Evolutionary conservation across 257 asterid species (phyloP).

Genomic region (Capsicum pubescens): DNA sequence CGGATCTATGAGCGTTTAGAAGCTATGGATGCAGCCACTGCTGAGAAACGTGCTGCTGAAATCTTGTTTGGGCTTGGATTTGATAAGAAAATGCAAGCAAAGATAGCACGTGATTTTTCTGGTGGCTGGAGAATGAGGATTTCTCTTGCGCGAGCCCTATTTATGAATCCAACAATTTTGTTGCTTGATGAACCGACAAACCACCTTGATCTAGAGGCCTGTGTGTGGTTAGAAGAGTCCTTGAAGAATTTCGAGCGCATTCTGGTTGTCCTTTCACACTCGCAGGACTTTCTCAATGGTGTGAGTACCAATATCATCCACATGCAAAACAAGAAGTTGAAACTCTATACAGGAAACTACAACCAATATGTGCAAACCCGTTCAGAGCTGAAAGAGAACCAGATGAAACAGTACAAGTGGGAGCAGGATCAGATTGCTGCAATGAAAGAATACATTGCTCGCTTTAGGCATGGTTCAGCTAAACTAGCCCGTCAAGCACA

Average conservation of each 20-base stretch:
- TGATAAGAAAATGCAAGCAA: slow-evolving; percentile 84
- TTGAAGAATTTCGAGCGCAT: slow-evolving; percentile 84
- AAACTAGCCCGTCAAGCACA: slow-evolving; percentile 99
- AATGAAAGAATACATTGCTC: slow-evolving; percentile 98
- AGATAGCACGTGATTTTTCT: slow-evolving; percentile 93
- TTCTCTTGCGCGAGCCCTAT: no score
- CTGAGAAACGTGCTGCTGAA: slow-evolving; percentile 99
- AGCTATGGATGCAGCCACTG: slow-evolving; percentile 91
- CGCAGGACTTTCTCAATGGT: slow-evolving; percentile 97
- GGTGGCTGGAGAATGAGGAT: slow-evolving; percentile 99
- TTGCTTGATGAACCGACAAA: no score
- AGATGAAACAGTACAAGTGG: slow-evolving; percentile 98
- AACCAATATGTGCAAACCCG: slow-evolving; percentile 96
- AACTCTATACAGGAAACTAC: slow-evolving; percentile 81
- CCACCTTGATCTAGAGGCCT: no score
- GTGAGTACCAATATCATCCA: slow-evolving; percentile 97
- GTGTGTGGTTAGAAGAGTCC: slow-evolving; percentile 96
- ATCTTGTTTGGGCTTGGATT: slow-evolving; percentile 94
- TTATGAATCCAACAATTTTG: no score
- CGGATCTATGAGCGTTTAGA: slow-evolving; percentile 92
- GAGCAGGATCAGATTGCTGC: slow-evolving; percentile 97
- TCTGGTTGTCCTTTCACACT: slow-evolving; percentile 94
- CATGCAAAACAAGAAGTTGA: slow-evolving; percentile 87
- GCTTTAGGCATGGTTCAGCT: slow-evolving; percentile 98
- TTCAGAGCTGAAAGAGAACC: slow-evolving; percentile 92